Evolutionary conservation across 768 basidiomycete genomes (phyloP).

Genomic region (Boletellus ananas): DNA sequence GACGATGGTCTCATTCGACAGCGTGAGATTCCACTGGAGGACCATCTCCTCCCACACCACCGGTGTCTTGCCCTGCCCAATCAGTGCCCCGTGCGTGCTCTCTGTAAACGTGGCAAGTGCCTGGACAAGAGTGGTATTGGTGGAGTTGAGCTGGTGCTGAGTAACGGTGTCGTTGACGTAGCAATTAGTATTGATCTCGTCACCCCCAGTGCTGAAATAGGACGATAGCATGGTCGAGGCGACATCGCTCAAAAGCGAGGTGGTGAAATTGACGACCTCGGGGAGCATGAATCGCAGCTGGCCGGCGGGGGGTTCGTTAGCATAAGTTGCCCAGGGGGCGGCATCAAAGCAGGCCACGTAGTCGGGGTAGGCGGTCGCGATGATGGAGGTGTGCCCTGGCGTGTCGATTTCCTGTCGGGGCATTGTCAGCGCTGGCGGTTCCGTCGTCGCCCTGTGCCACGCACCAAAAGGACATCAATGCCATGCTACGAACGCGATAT

Average conservation of each 20-base stretch:
- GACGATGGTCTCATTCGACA: slow-evolving; percentile 41
- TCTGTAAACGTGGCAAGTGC: slow-evolving; percentile 63
- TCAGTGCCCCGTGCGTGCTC: slow-evolving; percentile 55
- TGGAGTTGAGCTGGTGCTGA: slow-evolving; percentile 47
- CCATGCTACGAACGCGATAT: slow-evolving; percentile 46
- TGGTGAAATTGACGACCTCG: slow-evolving; percentile 57
- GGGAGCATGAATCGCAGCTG: slow-evolving; percentile 71
- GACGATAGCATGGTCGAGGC: slow-evolving; percentile 50
- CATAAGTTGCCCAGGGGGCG: slow-evolving; percentile 57
- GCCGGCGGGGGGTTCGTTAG: slow-evolving; percentile 76
- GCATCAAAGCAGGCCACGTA: slow-evolving; percentile 62
- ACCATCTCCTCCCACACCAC: slow-evolving; percentile 80
- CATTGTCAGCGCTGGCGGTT: background rate
- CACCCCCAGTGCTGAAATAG: slow-evolving; percentile 80
- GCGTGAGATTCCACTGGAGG: slow-evolving; percentile 35
- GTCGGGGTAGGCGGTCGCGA: slow-evolving; percentile 65
- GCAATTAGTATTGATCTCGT: slow-evolving; percentile 70
- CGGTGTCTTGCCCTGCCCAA: slow-evolving; percentile 59
- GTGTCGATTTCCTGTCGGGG: slow-evolving; percentile 69
- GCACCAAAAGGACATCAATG: slow-evolving; percentile 62
- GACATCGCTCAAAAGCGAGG: slow-evolving; percentile 48
- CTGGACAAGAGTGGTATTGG: slow-evolving; percentile 53
- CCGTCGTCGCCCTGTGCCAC: background rate
- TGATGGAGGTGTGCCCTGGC: slow-evolving; percentile 75
- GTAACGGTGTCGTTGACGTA: slow-evolving; percentile 64